Evolutionary conservation across 768 basidiomycete species (phyloP).

Genomic region (Suillus variegatus): DNA sequence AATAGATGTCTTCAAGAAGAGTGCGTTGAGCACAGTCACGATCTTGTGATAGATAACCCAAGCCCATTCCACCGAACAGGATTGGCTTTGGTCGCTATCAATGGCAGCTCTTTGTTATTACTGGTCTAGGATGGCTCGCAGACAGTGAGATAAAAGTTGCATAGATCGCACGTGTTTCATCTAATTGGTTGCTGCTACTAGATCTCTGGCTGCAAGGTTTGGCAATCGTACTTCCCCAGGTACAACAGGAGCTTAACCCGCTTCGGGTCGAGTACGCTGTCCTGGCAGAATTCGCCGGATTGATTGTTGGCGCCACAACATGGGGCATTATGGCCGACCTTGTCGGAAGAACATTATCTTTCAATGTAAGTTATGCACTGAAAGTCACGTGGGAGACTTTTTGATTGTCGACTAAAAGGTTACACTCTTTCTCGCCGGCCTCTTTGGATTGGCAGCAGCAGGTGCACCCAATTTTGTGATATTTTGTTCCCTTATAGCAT

Average conservation of each 20-base stretch:
- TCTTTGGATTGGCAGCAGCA: conserved; percentile 54
- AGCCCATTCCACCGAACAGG: conserved; percentile 24
- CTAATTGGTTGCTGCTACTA: neutral
- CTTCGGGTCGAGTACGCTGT: conserved; percentile 46
- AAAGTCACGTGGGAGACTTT: neutral
- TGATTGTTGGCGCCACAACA: conserved; percentile 48
- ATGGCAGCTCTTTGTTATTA: conserved; percentile 45
- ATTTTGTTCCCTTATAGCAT: conserved; percentile 47
- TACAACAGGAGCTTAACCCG: conserved; percentile 45
- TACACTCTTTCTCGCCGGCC: conserved; percentile 38
- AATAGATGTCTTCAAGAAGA: conserved; percentile 49
- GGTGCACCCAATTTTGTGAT: conserved; percentile 46
- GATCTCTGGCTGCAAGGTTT: conserved; percentile 48
- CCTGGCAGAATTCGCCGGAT: conserved; percentile 46
- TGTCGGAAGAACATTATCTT: conserved; percentile 47
- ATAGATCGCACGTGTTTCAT: conserved; percentile 32
- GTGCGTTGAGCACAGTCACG: conserved; percentile 28
- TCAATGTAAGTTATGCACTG: conserved; percentile 32
- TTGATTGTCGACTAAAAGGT: conserved; percentile 17
- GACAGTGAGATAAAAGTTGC: conserved; percentile 39
- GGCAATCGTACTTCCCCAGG: conserved; percentile 46
- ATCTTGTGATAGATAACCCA: neutral
- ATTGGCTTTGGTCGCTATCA: conserved; percentile 55
- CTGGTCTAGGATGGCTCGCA: conserved; percentile 51
- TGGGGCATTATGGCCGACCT: conserved; percentile 55